Evolutionary conservation across 495 filamentous ascomycete species (phyloP), one percentile per base, ranked within the genome.

Genomic region (Neurospora sp.): DNA sequence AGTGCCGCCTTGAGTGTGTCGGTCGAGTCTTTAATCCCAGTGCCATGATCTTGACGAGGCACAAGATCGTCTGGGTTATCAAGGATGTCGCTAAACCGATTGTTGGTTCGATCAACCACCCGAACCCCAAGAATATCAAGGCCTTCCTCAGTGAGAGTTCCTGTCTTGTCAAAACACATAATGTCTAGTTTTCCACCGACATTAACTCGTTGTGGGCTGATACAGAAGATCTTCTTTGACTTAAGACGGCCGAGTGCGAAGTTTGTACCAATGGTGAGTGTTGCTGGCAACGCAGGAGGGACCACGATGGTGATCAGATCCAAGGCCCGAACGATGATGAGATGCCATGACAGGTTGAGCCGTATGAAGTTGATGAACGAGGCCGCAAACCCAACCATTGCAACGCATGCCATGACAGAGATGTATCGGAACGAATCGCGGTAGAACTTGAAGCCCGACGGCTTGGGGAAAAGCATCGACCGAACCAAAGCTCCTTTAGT

Each of bases 251-350:
- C 90, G 20, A 98, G 85, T 11, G 96, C 96, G 81, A 98, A 99
- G 80, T 94, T 98, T 7, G 93, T 97, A 42, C 96, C 96, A 76
- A 99, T 98, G 8, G 93, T 96, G 71, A 99, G 85, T 7, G 96
- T 99, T 40, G 96, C 96, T 9, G 96, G 96, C n/a, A 99, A 83
- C 11, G 96, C 96, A 71, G 96, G 96, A 44, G 96, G 96, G 1
- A 99, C 96, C 41, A 98, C 94, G 74, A 99, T 99, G 8, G 96
- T 99, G 76, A 98, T 97, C 71, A 99, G 82, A 82, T 99, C 96
- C 69, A 99, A 84, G 35, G 96, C 96, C 75, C 96, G 89, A 20
- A 98, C 89, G 74, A 98, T 85, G 72, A 99, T 97, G 48, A 97
- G 81, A 79, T 94, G 92, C 92, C 92, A 96, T 39, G 92, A 87